phyloP scores from a whole-genome alignment of 2,329 filamentous ascomycete species.

The Claviceps sp. region DNA sequence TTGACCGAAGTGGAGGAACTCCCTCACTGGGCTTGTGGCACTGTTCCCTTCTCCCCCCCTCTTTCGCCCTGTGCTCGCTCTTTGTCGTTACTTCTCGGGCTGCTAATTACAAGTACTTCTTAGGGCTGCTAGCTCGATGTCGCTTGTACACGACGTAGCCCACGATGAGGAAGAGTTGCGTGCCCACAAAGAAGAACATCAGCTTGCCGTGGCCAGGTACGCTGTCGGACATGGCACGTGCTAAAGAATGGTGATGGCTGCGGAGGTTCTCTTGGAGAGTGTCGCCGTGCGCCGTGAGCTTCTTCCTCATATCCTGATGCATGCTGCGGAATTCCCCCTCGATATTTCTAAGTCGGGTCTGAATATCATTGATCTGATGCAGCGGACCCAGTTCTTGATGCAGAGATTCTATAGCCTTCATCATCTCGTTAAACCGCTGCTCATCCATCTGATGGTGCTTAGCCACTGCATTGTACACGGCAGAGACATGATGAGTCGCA shows the following conservation, averaged over 20 bases:
- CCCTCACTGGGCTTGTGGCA: too few species aligned
- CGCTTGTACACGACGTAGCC: slow-evolving; percentile 71
- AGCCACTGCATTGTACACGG: slow-evolving; percentile 45
- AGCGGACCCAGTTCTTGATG: slow-evolving; percentile 32
- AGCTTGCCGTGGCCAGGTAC: slow-evolving; percentile 37
- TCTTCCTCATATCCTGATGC: slow-evolving; percentile 38
- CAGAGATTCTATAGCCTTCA: slow-evolving; percentile 32
- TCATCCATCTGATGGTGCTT: slow-evolving; percentile 37
- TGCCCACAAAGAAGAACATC: slow-evolving; percentile 58
- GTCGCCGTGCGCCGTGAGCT: slow-evolving; percentile 36
- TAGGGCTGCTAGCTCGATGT: slow-evolving; percentile 61
- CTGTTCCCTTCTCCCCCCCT: background rate
- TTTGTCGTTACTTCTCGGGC: slow-evolving; percentile 74
- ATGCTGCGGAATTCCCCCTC: slow-evolving; percentile 46
- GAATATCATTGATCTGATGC: slow-evolving; percentile 29
- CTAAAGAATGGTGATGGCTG: slow-evolving; percentile 35
- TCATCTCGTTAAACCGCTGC: slow-evolving; percentile 42
- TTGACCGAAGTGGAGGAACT: background rate
- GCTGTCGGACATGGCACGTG: slow-evolving; percentile 33
- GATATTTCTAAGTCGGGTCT: slow-evolving; percentile 35
- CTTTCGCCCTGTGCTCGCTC: too few species aligned
- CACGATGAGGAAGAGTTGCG: slow-evolving; percentile 57
- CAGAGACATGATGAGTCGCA: slow-evolving; percentile 54
- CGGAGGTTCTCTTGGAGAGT: slow-evolving; percentile 38
- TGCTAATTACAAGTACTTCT: slow-evolving; percentile 65